Evolutionary conservation across 163 green algal genomes (phyloP), one percentile per base, ranked within the genome.

Genomic region (Prototheca stagnorum): DNA sequence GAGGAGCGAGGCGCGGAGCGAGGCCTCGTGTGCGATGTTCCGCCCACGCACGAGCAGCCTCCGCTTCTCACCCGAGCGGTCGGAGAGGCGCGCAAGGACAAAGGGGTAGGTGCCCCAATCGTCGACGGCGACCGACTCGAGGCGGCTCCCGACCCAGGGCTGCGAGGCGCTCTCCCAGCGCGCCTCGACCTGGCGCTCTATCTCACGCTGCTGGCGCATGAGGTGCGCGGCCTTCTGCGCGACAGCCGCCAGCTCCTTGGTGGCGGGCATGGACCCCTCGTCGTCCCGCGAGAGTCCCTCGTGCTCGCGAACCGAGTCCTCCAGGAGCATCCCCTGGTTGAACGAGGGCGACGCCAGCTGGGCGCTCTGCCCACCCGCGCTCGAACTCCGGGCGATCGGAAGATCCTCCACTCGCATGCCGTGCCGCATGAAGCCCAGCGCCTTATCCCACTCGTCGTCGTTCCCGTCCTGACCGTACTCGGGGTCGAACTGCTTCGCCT

Each of bases 361-460:
- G 5, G 6, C 6, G 14, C 12, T 31, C 22, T 21, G 15, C 15
- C 9, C 17, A 23, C 40, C 40, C 20, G 20, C 17, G 40, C 40
- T 23, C 9, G 1, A 17, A 25, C 42, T 9, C 12, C 24, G 42
- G 11, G 40, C 17, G 31, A n/a, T 9, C 31, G 9, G 11, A 12
- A 9, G 31, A 11, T 36, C 24, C 7, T 36, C 42, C 42, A 49
- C 25, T 14, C 14, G 23, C 11, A 5, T 23, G 7, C 19, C 5
- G 4, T 36, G 42, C 42, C 14, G 40, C 52, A 77, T 57, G 43
- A 68, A 65, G 7, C 49, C 59, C 31, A 78, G 45, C 26, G 69
- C 69, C 19, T 52, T 49, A 3, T 53, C 54, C 65, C 65, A 78
- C 19, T 72, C 69, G 24, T 78, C 69, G 24, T 75, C 65, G 15